A percentile compares a stretch with the other conserved stretches of the same genome.
Conservation (phyloP, 345 rosid species). For the Melaleuca quinquenervia region DNA sequence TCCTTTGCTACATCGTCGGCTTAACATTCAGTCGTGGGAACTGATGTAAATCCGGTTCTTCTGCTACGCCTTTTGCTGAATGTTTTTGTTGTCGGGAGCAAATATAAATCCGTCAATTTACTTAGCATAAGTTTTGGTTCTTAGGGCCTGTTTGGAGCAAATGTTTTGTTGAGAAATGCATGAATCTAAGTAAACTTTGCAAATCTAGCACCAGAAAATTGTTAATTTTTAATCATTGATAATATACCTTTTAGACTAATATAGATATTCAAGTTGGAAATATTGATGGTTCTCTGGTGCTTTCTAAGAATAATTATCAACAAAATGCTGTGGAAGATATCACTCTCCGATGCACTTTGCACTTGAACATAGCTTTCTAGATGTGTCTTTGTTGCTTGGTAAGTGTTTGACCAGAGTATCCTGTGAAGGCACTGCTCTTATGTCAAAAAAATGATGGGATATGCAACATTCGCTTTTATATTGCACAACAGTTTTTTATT, state of each 20-base stretch:
- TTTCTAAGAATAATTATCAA: background rate
- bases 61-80: too few species aligned
- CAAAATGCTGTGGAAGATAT: background rate
- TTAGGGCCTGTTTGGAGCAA: too few species aligned
- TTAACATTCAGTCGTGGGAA: too few species aligned
- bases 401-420: background rate
- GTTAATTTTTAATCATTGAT: background rate
- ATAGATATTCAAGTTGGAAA: background rate
- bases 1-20: background rate
- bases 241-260: too few species aligned
- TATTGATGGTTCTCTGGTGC: background rate
- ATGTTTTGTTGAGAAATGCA: too few species aligned
- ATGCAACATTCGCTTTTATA: background rate
- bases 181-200: too few species aligned
- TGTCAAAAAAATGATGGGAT: background rate
- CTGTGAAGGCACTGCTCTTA: rapidly evolving
- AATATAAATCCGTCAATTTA: too few species aligned
- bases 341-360: background rate
- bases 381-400: background rate
- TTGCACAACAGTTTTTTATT: background rate
- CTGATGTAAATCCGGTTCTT: too few species aligned
- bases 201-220: background rate
- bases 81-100: too few species aligned
- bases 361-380: background rate
- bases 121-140: too few species aligned